phyloP scores from a whole-genome alignment of 2,329 filamentous ascomycete species.

The Exophiala viscosa region DNA sequence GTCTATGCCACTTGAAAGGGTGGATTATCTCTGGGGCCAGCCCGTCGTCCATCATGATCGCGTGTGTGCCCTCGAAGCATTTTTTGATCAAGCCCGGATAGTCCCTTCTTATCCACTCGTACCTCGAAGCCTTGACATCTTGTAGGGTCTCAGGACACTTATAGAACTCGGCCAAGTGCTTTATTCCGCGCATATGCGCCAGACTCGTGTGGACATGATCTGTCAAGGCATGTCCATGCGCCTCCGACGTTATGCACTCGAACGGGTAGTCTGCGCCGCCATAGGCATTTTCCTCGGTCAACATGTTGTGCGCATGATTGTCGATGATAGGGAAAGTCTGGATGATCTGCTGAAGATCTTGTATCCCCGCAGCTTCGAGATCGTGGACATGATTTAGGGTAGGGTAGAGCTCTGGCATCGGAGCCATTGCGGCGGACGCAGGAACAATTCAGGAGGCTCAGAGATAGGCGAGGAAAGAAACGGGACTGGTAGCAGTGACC shows the following conservation, averaged over 20 bases:
- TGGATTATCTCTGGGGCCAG: conserved; percentile 57
- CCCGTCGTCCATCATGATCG: conserved; percentile 74
- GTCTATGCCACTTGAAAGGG: conserved; percentile 61
- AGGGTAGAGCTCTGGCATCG: conserved; percentile 33
- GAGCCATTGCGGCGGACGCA: conserved; percentile 15
- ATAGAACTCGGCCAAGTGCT: conserved; percentile 64
- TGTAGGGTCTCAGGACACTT: conserved; percentile 62
- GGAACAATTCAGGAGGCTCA: conserved; percentile 52
- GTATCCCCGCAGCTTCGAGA: conserved; percentile 27
- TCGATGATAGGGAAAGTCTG: conserved; percentile 44
- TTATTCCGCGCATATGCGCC: conserved; percentile 65
- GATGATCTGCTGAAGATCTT: conserved; percentile 36
- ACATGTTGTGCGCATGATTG: conserved; percentile 47
- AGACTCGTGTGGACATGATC: conserved; percentile 60
- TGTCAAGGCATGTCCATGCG: conserved; percentile 61
- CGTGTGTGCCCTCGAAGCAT: conserved; percentile 70
- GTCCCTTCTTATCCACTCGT: conserved; percentile 46
- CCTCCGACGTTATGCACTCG: conserved; percentile 68
- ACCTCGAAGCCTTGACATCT: conserved; percentile 49
- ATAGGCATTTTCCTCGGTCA: conserved; percentile 33
- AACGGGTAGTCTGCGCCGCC: conserved; percentile 42
- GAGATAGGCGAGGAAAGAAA: not conserved
- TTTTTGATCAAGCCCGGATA: conserved; percentile 57
- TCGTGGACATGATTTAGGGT: conserved; percentile 21
- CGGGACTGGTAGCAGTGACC: not conserved